phyloP scores from a whole-genome alignment of 2,329 filamentous ascomycete species.

The Emericellopsis atlantica region DNA sequence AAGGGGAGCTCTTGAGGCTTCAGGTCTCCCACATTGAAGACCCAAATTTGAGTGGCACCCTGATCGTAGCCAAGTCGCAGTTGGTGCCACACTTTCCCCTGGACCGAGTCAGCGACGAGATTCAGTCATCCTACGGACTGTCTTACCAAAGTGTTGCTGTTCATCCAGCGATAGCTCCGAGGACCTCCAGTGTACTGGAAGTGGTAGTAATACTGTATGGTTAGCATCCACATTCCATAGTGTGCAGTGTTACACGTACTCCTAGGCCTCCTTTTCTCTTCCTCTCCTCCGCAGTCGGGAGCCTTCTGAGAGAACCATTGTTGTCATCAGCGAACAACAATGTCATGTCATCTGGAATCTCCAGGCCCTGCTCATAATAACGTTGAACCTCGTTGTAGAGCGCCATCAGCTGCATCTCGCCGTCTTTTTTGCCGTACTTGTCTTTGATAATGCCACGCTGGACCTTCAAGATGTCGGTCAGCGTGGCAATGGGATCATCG shows the following conservation, averaged over 20 bases:
- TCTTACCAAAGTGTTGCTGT: slow-evolving; percentile 40
- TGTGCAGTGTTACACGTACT: slow-evolving; percentile 12
- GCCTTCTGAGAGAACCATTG: slow-evolving; percentile 41
- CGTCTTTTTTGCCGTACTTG: slow-evolving; percentile 3
- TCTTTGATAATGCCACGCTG: slow-evolving; percentile 5
- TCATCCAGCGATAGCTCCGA: slow-evolving; percentile 32
- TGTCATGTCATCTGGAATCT: slow-evolving; percentile 43
- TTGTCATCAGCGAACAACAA: slow-evolving; percentile 51
- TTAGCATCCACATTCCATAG: no score
- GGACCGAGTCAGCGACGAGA: not conserved
- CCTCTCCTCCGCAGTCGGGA: slow-evolving; percentile 40
- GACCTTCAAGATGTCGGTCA: slow-evolving; percentile 4
- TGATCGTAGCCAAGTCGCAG: slow-evolving; percentile 40
- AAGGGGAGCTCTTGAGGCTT: slow-evolving; percentile 47
- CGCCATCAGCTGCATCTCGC: slow-evolving; percentile 15
- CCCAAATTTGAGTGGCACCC: slow-evolving; percentile 46
- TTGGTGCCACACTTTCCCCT: slow-evolving; percentile 19
- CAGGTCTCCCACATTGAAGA: slow-evolving; percentile 53
- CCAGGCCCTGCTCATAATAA: slow-evolving; percentile 44
- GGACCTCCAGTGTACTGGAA: slow-evolving; percentile 23
- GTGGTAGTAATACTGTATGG: slow-evolving; percentile 27
- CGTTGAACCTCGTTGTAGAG: slow-evolving; percentile 50
- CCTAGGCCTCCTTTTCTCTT: slow-evolving; percentile 41
- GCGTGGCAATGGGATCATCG: not conserved
- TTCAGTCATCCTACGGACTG: slow-evolving; percentile 3